These are phyloP conservation scores for Ascobolus immersus DNA, from an alignment of 495 filamentous ascomycete genomes.

Conservation along the genomic window DNA sequence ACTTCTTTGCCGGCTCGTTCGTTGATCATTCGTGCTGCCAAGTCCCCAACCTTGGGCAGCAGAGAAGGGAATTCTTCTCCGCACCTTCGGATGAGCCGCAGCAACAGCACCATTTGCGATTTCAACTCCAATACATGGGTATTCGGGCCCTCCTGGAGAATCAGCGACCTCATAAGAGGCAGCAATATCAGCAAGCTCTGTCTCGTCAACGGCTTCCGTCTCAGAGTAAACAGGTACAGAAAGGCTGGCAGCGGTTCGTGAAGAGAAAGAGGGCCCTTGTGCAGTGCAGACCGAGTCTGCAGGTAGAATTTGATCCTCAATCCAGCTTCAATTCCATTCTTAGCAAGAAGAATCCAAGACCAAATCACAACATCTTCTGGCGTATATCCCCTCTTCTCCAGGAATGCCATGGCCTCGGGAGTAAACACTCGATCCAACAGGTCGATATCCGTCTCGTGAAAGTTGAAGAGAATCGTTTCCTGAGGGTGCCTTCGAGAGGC, in stretches of 20 bases:
- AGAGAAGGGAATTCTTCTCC: slow-evolving; percentile 4
- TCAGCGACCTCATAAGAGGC: too few species aligned
- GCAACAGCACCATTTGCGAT: background rate
- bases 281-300: background rate
- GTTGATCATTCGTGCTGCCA: background rate
- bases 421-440: slow-evolving; percentile 19
- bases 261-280: background rate
- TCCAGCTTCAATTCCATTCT: slow-evolving; percentile 19
- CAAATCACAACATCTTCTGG: slow-evolving; percentile 29
- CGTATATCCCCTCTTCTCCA: slow-evolving; percentile 20
- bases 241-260: background rate
- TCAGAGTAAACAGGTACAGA: background rate
- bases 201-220: background rate
- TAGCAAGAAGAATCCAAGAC: slow-evolving; percentile 30
- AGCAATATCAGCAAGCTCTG: too few species aligned
- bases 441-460: slow-evolving; percentile 9
- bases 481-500: background rate
- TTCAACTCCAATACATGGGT: too few species aligned
- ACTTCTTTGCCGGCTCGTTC: background rate
- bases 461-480: background rate
- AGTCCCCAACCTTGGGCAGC: too few species aligned
- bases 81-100: slow-evolving; percentile 13
- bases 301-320: slow-evolving; percentile 17
- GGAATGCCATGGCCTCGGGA: slow-evolving; percentile 12
- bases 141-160: too few species aligned